A percentile compares a stretch with the other conserved stretches of the same genome.
Conservation (phyloP, 2,329 filamentous ascomycete genomes). For the Cladophialophora exuberans region DNA sequence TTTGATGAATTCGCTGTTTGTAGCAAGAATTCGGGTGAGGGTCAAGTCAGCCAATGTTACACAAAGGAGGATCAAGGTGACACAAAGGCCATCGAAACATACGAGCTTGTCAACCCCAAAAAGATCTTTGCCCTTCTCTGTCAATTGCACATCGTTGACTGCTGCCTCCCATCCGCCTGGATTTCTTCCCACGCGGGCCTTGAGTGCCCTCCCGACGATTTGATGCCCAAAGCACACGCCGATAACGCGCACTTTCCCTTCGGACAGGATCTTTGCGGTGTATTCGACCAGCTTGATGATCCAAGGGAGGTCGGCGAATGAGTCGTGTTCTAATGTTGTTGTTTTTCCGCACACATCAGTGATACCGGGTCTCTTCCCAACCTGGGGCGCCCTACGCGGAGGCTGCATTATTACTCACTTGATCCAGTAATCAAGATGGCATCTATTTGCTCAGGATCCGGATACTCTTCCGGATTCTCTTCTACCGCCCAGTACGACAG, state of each 20-base stretch:
- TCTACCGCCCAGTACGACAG: conserved; percentile 75
- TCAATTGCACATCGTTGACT: conserved; percentile 70
- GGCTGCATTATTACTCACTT: conserved; percentile 51
- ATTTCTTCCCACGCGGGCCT: conserved; percentile 67
- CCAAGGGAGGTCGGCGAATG: conserved; percentile 76
- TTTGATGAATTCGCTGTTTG: conserved; percentile 70
- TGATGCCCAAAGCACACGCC: conserved; percentile 89
- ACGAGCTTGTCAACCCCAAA: conserved; percentile 69
- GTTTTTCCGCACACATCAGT: background rate
- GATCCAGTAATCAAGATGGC: conserved; percentile 79
- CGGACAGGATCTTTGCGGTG: conserved; percentile 61
- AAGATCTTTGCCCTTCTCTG: conserved; percentile 69
- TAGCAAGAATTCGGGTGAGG: background rate
- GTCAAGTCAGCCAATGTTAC: background rate
- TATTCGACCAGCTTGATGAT: conserved; percentile 75
- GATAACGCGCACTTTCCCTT: conserved; percentile 69
- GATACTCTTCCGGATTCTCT: conserved; percentile 66
- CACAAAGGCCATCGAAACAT: too few species aligned
- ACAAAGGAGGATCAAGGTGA: background rate
- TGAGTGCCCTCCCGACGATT: conserved; percentile 75
- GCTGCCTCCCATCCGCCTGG: conserved; percentile 79
- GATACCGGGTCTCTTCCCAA: background rate
- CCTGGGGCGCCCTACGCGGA: too few species aligned
- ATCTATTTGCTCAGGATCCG: conserved; percentile 73
- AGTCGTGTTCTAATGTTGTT: conserved; percentile 70